Conservation (phyloP, 495 filamentous ascomycete genomes). For the Physcia stellaris region DNA sequence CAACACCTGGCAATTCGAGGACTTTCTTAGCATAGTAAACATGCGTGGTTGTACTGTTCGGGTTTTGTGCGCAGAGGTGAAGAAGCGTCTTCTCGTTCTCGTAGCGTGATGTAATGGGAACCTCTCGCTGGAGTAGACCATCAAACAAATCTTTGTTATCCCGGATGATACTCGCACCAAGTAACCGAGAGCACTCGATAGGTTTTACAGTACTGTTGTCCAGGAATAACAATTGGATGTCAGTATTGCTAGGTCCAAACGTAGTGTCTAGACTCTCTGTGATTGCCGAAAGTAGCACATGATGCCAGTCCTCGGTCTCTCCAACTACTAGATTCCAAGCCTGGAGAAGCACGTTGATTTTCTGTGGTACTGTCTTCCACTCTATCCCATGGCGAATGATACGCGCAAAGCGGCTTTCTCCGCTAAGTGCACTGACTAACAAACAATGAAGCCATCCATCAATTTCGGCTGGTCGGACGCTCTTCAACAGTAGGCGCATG, state of each 20-base stretch:
- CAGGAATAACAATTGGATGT: constrained; percentile 15
- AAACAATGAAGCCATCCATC: constrained; percentile 10
- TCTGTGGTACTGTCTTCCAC: constrained; percentile 10
- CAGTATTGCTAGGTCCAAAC: constrained; percentile 14
- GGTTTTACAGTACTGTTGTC: constrained; percentile 6
- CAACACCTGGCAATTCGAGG: constrained; percentile 7
- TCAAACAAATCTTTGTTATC: constrained; percentile 11
- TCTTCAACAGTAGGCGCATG: constrained; percentile 15
- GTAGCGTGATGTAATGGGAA: constrained; percentile 6
- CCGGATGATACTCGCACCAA: constrained; percentile 13
- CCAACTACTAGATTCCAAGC: constrained; percentile 13
- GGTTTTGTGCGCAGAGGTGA: constrained; percentile 17
- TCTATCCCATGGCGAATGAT: constrained; percentile 13
- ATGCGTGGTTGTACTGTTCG: constrained; percentile 12
- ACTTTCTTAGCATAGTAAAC: constrained; percentile 13
- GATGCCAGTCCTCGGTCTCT: constrained; percentile 9
- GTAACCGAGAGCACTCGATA: constrained; percentile 4
- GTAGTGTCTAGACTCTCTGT: neutral
- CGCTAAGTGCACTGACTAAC: constrained; percentile 11
- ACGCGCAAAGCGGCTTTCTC: constrained; percentile 16
- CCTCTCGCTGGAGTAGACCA: constrained; percentile 12
- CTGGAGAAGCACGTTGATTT: constrained; percentile 11
- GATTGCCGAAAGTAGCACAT: constrained; percentile 9
- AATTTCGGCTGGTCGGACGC: constrained; percentile 11
- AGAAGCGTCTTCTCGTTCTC: constrained; percentile 12